Evolutionary conservation across 495 filamentous ascomycete species (phyloP), one percentile per base, ranked within the genome.

Genomic region (Cladorrhinum samala): DNA sequence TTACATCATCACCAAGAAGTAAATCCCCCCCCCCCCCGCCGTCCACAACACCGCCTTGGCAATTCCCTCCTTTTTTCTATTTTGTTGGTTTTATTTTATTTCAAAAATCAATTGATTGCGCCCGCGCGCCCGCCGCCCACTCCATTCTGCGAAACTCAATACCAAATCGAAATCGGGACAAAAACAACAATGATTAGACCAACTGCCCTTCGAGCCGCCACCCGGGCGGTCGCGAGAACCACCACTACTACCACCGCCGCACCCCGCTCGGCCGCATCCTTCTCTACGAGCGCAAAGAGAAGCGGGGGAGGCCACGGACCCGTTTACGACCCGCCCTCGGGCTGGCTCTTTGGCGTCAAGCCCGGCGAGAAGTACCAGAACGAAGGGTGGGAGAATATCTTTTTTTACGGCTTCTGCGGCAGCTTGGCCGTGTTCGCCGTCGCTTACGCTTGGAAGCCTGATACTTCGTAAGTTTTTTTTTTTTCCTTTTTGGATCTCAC

Each of bases 401-500:
- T 84, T 77, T 82, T 87, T 69, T 96, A 85, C 68, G 91, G 92
- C 17, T 95, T 95, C 68, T 88, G 82, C 70, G 93, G 91, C n/a
- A 86, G 84, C 61, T 67, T 96, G 52, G 68, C 77, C 13, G 73
- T 89, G 40, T 85, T 83, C 30, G 82, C 79, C 50, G 78, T 97
- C 30, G 90, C 83, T 59, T 95, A 96, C 78, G 87, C 88, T 47
- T 97, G 89, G 66, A 98, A 98, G 83, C 93, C 93, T 20, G 93
- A 98, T 78, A 97, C 91, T 46, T 94, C 88, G 93, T 98, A 78
- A 72, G 92, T 88, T 39, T 39, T 50, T 55, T 60, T 45, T 39
- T 25, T 37, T 38, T 42, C 38, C 19, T 50, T 24, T 2, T 17
- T 23, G 44, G 40, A 13, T 18, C 13, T 23, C n/a, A n/a, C n/a